Evolutionary conservation across 805 yeast genomes (phyloP), one percentile per base, ranked within the genome.

Genomic region (Yamadazyma endophytica): DNA sequence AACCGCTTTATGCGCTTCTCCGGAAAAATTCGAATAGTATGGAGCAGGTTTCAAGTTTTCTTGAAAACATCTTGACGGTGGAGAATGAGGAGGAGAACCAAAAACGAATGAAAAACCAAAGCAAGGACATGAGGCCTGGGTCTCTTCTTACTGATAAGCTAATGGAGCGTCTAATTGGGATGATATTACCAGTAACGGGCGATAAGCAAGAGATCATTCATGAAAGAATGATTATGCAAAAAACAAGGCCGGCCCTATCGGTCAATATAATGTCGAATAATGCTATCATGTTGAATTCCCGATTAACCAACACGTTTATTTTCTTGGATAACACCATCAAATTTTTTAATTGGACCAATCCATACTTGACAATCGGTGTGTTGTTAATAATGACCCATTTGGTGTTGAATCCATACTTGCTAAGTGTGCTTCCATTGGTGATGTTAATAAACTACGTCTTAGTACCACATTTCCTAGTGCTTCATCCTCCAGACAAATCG

Each of bases 181-280:
- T 84, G 79, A 82, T 88, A 1, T 61, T 85, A 16, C 92, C 94
- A 0, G 69, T 83, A 28, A 46, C 46, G 22, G 64, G 75, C 3
- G 70, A 72, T 13, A 55, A 67, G 13, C 67, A 67, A 14, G 67
- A 66, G 13, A 60, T 65, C 4, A 54, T 80, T 14, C 64, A 71
- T 28, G 68, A 66, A 11, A 58, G 95, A 32, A 61, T 77, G n/a
- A 73, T 65, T 27, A 70, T 71, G 36, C 86, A 82, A 36, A 73
- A 73, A 37, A 53, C 64, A 8, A 55, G 94, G 30, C 94, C 95
- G 1, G 75, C 75, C 13, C 54, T 87, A 14, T 79, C 86, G 13
- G 75, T 85, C 24, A 85, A 74, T 24, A 44, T 71, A 3, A 80
- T 84, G 82, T 75, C 86, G 30, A 73, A 68, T 36, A 83, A 84